phyloP scores from a whole-genome alignment of 208 protist genomes.

The Trypanosoma vivax region DNA sequence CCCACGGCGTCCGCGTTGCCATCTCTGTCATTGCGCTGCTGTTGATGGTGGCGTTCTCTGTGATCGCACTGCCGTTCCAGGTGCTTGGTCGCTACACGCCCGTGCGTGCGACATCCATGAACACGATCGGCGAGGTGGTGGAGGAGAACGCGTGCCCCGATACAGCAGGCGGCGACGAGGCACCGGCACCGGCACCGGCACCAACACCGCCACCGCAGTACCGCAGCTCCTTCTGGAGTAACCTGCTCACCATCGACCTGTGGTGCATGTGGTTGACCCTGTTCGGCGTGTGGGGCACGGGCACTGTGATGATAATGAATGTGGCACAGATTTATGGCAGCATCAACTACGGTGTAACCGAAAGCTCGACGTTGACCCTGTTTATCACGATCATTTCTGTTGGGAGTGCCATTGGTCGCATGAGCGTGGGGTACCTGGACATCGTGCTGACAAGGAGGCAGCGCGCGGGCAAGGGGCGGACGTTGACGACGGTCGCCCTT shows the following conservation, averaged over 20 bases:
- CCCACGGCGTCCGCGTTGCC: not conserved
- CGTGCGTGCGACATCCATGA: not conserved
- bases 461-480: not conserved
- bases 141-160: constrained; percentile 1
- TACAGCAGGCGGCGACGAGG: too few relatives aligned
- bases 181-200: too few relatives aligned
- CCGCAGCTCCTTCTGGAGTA: not conserved
- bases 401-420: constrained; percentile 15
- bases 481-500: constrained; percentile 1
- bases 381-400: constrained; percentile 6
- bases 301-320: constrained; percentile 1
- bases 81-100: not conserved
- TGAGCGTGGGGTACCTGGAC: constrained; percentile 9
- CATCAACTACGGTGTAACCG: not conserved
- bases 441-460: not conserved
- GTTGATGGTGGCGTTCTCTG: not conserved
- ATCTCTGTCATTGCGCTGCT: not conserved
- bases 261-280: not conserved
- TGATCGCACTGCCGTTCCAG: constrained; percentile 1
- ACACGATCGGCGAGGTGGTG: not conserved
- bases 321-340: constrained; percentile 1
- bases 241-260: not conserved
- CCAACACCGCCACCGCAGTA: too few relatives aligned
- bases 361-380: not conserved
- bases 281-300: not conserved